Conservation (phyloP, 257 asterid genomes). For the Solanum medicagineum region DNA sequence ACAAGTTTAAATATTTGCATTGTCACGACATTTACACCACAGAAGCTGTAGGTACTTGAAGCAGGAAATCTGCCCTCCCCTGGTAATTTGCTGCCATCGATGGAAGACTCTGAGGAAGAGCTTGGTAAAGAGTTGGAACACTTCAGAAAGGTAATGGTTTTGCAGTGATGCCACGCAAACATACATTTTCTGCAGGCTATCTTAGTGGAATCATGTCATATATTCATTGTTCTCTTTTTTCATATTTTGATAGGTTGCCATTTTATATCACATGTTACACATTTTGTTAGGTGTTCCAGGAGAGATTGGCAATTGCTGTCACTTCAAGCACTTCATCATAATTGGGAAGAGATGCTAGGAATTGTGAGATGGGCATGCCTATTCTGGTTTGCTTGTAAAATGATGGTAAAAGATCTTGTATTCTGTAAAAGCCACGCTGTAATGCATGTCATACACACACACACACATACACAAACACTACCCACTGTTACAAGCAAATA, state of each 20-base stretch:
- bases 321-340: slow-evolving; percentile 16
- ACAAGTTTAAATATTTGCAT: background rate
- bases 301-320: slow-evolving; percentile 30
- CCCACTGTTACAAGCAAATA: background rate
- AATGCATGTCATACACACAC: background rate
- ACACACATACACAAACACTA: background rate
- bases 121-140: slow-evolving; percentile 48
- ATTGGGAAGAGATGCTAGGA: slow-evolving; percentile 1
- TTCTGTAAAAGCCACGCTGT: background rate
- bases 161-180: background rate
- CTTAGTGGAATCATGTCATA: background rate
- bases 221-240: background rate
- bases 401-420: background rate
- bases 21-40: slow-evolving; percentile 1
- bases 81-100: slow-evolving; percentile 8
- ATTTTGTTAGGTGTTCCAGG: slow-evolving; percentile 37
- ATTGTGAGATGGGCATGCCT: background rate
- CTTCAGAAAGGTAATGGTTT: slow-evolving; percentile 40
- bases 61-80: slow-evolving; percentile 12
- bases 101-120: slow-evolving; percentile 12
- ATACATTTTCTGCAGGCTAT: background rate
- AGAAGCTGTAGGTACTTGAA: slow-evolving; percentile 33
- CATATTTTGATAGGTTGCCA: background rate
- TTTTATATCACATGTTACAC: background rate
- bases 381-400: background rate